Evolutionary conservation across 2,329 filamentous ascomycete genomes (phyloP), one percentile per base, ranked within the genome.

Genomic region (Fonsecaea multimorphosa): DNA sequence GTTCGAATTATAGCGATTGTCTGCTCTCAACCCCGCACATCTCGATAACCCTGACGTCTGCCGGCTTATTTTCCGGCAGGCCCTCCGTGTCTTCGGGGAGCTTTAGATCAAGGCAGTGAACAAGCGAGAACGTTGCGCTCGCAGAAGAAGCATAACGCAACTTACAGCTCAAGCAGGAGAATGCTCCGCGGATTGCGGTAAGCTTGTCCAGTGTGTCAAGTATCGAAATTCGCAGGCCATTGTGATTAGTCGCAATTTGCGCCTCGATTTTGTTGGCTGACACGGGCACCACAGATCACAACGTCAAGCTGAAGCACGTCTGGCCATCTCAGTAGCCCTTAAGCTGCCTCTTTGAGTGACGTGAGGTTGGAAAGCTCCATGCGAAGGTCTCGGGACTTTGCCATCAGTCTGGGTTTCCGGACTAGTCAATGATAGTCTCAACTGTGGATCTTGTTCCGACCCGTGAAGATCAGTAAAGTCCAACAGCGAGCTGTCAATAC

Each of bases 221-320:
- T n/a, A 19, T 80, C 72, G 46, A 78, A 65, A 59, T 79, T 79
- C 19, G 78, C 80, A 52, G 80, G 4, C 75, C 75, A 11, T 80
- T 61, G 66, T 80, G 74, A 68, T 79, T 81, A 1, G 73, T 77
- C 4, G 73, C 74, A 22, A 80, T 75, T 24, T 77, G 77, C 2
- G 71, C 71, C 68, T 83, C 79, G 54, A 79, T 73, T 7, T 76
- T 76, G 24, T 82, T 76, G 7, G 29, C 12, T 27, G n/a, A n/a
- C 19, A 59, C 14, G 59, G 55, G 81, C 79, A 64, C 79, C 82
- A 72, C 81, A 79, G 63, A 82, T 75, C 2, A 81, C 68, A 1
- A 82, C 72, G 67, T n/a, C n/a, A n/a, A 49, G 82, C 75, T 68
- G 64, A 16, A 73, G 70, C 29, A 76, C 64, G 49, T 75, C 72